phyloP scores from a whole-genome alignment of 2,329 filamentous ascomycete genomes.

The Calonectria pteridis region DNA sequence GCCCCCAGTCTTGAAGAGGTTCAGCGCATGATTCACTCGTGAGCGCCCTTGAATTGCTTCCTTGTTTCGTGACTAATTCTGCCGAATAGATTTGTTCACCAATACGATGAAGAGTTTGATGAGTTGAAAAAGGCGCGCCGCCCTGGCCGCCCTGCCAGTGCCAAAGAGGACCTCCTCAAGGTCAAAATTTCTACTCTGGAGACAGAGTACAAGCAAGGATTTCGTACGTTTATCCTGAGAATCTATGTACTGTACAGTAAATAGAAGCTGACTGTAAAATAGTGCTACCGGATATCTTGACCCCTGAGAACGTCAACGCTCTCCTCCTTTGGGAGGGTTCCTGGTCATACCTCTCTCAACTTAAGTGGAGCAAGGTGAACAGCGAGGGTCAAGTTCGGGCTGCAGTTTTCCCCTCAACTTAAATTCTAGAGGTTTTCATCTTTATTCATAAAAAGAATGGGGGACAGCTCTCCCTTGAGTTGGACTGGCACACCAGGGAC shows the following conservation, averaged over 20 bases:
- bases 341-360: constrained; percentile 82
- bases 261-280: constrained; percentile 25
- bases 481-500: neutral
- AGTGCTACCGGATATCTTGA: constrained; percentile 82
- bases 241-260: neutral
- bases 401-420: constrained; percentile 81
- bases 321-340: constrained; percentile 84
- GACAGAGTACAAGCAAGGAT: constrained; percentile 86
- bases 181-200: constrained; percentile 77
- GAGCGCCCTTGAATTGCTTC: constrained; percentile 40
- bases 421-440: neutral
- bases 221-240: constrained; percentile 69
- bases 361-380: constrained; percentile 83
- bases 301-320: constrained; percentile 72
- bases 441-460: neutral
- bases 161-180: constrained; percentile 81
- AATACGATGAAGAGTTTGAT: constrained; percentile 78
- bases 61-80: neutral
- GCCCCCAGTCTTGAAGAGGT: constrained; percentile 68
- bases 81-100: constrained; percentile 68
- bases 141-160: constrained; percentile 82
- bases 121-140: constrained; percentile 77
- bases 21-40: constrained; percentile 73
- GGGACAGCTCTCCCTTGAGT: neutral
- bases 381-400: constrained; percentile 73